Percentiles rank a stretch among this genome's conserved stretches.
Conservation (phyloP, 2,329 filamentous ascomycete species). For the Penicillium griseofulvum region DNA sequence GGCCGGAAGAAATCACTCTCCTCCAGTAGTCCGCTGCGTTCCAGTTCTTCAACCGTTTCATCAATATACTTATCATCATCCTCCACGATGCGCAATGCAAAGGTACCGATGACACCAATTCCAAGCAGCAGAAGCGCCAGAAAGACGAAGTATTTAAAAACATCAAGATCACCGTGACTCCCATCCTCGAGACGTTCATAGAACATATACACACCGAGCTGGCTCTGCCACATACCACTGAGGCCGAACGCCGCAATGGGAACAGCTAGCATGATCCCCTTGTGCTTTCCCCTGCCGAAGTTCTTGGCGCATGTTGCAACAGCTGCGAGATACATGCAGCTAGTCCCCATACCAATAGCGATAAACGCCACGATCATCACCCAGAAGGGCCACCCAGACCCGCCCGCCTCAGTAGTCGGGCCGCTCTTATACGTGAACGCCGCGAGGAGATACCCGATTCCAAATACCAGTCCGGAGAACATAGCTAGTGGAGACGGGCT, state of each 20-base stretch:
- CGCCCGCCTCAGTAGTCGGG: slow-evolving; percentile 51
- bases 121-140: slow-evolving; percentile 67
- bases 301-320: slow-evolving; percentile 99
- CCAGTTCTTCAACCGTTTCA: slow-evolving; percentile 84
- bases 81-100: slow-evolving; percentile 74
- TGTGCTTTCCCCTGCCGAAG: slow-evolving; percentile 83
- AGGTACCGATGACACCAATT: slow-evolving; percentile 70
- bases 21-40: slow-evolving; percentile 74
- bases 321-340: slow-evolving; percentile 82
- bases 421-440: slow-evolving; percentile 70
- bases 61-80: slow-evolving; percentile 83
- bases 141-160: slow-evolving; percentile 86
- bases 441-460: slow-evolving; percentile 76
- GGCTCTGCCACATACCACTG: slow-evolving; percentile 94
- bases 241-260: slow-evolving; percentile 92
- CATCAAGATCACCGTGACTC: slow-evolving; percentile 60
- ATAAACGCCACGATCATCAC: slow-evolving; percentile 85
- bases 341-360: slow-evolving; percentile 77
- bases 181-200: slow-evolving; percentile 68
- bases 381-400: slow-evolving; percentile 67
- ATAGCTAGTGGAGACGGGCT: slow-evolving; percentile 76
- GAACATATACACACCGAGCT: slow-evolving; percentile 75
- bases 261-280: slow-evolving; percentile 81
- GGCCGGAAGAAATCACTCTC: slow-evolving; percentile 70
- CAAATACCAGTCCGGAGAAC: slow-evolving; percentile 70